These are phyloP conservation scores for Gloeopeniophorella convolvens DNA, from an alignment of 768 basidiomycete genomes.

Conservation along the genomic window DNA sequence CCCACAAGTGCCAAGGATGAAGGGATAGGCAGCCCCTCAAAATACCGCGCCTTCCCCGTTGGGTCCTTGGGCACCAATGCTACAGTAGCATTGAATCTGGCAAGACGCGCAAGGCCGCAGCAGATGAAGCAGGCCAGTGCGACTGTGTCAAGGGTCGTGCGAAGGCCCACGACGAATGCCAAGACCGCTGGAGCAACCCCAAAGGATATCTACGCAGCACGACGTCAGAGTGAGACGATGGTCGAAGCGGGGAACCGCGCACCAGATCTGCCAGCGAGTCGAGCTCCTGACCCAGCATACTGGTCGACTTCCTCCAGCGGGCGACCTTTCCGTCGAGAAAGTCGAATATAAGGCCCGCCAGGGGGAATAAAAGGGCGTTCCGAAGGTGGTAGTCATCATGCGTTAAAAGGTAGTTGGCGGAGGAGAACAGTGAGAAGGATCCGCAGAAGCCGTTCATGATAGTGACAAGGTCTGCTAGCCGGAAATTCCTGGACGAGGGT, in stretches of 20 bases:
- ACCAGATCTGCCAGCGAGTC: constrained; percentile 96
- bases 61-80: constrained; percentile 85
- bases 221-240: constrained; percentile 1
- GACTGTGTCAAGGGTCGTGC: constrained; percentile 87
- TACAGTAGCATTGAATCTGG: constrained; percentile 97
- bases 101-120: constrained; percentile 92
- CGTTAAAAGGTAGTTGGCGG: constrained; percentile 79
- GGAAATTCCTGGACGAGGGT: constrained; percentile 71
- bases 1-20: constrained; percentile 78
- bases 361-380: constrained; percentile 81
- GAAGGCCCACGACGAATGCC: constrained; percentile 84
- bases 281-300: constrained; percentile 95
- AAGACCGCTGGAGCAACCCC: constrained; percentile 95
- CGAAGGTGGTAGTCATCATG: constrained; percentile 75
- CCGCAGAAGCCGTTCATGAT: constrained; percentile 99
- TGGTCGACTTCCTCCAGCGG: constrained; percentile 91
- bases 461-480: constrained; percentile 94
- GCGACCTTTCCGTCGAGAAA: constrained; percentile 98
- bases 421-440: constrained; percentile 89
- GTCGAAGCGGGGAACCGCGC: constrained; percentile 26
- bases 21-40: constrained; percentile 97
- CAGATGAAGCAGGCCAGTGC: constrained; percentile 88
- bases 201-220: constrained; percentile 73
- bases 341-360: constrained; percentile 96
- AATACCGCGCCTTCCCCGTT: constrained; percentile 87